Evolutionary conservation across 345 rosid species (phyloP).

Genomic region (Hibiscus trionum): DNA sequence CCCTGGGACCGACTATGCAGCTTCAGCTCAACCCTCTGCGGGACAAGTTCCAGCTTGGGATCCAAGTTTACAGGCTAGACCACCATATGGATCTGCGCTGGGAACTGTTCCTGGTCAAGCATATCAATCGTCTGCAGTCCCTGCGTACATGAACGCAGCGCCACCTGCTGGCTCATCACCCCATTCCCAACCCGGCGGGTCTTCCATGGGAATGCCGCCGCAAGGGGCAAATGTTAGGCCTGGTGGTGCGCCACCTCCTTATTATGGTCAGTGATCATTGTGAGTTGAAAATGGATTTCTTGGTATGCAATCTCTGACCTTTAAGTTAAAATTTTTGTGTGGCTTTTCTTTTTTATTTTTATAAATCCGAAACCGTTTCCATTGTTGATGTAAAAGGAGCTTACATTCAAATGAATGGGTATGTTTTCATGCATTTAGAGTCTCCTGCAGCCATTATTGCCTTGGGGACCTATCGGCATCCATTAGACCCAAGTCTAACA

Average conservation of each 20-base stretch:
- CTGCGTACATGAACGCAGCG: constrained; percentile 22
- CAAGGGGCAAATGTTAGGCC: constrained; percentile 27
- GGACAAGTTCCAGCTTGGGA: constrained; percentile 45
- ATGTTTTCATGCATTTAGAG: not conserved
- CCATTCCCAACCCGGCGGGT: constrained; percentile 19
- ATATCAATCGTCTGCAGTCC: constrained; percentile 22
- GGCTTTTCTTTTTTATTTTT: not conserved
- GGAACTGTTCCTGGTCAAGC: constrained; percentile 31
- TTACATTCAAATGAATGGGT: not conserved
- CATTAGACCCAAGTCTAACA: too few relatives aligned
- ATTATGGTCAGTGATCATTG: constrained; percentile 26
- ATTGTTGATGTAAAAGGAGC: not conserved
- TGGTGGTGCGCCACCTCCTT: constrained; percentile 27
- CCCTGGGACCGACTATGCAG: constrained; percentile 31
- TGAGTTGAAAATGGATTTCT: not conserved
- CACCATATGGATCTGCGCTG: constrained; percentile 21
- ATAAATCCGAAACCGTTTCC: not conserved
- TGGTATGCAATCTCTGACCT: not conserved
- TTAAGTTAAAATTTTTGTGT: not conserved
- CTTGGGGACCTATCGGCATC: not conserved
- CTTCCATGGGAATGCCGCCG: constrained; percentile 23
- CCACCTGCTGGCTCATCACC: constrained; percentile 32
- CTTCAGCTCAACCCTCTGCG: constrained; percentile 29
- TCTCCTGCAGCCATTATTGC: not conserved
- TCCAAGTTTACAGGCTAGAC: constrained; percentile 28